These are phyloP conservation scores for Apophysomyces sp. DNA, from an alignment of 371 early-diverging fungal genomes.

Conservation along the genomic window DNA sequence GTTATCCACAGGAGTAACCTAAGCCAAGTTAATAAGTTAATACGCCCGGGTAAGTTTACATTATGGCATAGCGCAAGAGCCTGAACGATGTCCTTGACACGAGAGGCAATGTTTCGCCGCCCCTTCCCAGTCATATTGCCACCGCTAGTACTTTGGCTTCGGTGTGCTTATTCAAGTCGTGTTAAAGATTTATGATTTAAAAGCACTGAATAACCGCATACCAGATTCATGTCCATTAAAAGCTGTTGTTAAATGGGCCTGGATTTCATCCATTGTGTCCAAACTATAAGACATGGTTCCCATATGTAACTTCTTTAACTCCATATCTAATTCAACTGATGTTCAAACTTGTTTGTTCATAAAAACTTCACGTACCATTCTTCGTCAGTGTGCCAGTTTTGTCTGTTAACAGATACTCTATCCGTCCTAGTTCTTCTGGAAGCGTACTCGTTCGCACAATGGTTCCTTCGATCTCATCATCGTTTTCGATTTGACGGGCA, in stretches of 20 bases:
- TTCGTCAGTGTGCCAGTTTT: constrained; percentile 99
- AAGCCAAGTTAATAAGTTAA: background rate
- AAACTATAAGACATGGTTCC: constrained; percentile 93
- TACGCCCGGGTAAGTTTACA: constrained; percentile 49
- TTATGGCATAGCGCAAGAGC: constrained; percentile 93
- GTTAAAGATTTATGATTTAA: background rate
- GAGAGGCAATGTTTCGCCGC: constrained; percentile 74
- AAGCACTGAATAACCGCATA: background rate
- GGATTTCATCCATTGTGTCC: constrained; percentile 91
- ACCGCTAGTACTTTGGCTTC: background rate
- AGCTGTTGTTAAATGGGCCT: constrained; percentile 60
- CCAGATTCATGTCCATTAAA: constrained; percentile 41
- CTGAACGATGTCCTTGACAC: constrained; percentile 81
- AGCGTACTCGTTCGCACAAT: constrained; percentile 94
- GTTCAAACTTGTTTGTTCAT: background rate
- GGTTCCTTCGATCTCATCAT: constrained; percentile 80
- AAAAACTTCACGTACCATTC: constrained; percentile 85
- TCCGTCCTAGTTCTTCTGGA: constrained; percentile 99
- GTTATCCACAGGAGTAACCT: constrained; percentile 58
- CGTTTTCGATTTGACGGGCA: constrained; percentile 81
- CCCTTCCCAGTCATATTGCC: constrained; percentile 39
- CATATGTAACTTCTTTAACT: constrained; percentile 96
- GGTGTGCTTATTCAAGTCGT: background rate
- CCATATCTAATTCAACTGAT: constrained; percentile 79
- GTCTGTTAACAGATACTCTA: constrained; percentile 97